Evolutionary conservation across 768 basidiomycete species (phyloP), one percentile per base, ranked within the genome.

Genomic region (Suillus brevipes): DNA sequence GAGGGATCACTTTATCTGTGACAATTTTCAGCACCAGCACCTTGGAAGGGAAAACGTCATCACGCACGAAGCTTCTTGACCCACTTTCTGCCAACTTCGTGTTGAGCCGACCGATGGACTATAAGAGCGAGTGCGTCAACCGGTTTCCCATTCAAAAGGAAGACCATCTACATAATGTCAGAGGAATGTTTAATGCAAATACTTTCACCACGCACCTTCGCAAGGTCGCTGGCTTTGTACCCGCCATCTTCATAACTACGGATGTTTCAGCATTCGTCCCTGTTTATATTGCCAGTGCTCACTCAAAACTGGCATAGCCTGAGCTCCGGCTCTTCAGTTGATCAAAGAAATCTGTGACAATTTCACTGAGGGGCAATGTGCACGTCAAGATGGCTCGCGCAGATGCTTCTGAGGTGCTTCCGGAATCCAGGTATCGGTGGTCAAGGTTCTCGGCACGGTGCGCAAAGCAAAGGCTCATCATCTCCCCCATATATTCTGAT

Each of bases 321-420:
- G 91, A 95, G 72, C 91, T 93, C 61, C 94, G 86, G 72, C 94
- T 90, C 78, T 99, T 99, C 62, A 99, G 84, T 72, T 92, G 88
- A 74, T 96, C 92, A 74, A 97, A 99, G 75, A 99, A 99, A 77
- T 95, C 88, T 2, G 92, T 94, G 3, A 99, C 94, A 63, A 99
- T 92, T 77, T 97, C 94, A 71, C 89, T 90, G 67, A 99, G 79
- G 25, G 97, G 97, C n/a, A 99, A 73, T 2, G 81, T 84, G 71
- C 93, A 96, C 14, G 87, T 90, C 67, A 99, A 78, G 61, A 97
- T 91, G 45, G 92, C 85, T 31, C 94, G 87, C 9, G 89, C 79
- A 7, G 75, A 76, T 12, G 64, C 65, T 70, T 53, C 47, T 28
- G 64, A 59, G 3, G 71, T 65, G n/a, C 47, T 61, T 25, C 78